These are phyloP conservation scores for Globisporangium ultimum DNA, from an alignment of 352 stramenopile genomes.

Conservation along the genomic window DNA sequence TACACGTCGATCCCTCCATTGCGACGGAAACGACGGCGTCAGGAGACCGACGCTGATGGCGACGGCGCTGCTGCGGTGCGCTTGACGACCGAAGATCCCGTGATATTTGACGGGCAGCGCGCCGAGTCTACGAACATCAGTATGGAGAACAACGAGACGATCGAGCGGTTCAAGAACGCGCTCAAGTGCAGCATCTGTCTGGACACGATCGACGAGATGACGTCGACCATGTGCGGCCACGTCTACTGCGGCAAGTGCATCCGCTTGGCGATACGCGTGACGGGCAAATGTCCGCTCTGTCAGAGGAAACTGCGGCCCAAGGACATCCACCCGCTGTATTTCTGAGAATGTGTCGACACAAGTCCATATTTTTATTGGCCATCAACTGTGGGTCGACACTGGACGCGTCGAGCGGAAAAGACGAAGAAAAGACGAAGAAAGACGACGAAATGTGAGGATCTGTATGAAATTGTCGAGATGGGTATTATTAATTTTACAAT, in stretches of 20 bases:
- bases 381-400: too few relatives aligned
- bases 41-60: too few relatives aligned
- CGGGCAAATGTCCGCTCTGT: slow-evolving; percentile 73
- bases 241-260: slow-evolving; percentile 81
- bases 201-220: slow-evolving; percentile 75
- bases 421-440: not conserved
- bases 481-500: slow-evolving; percentile 7
- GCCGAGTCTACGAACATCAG: slow-evolving; percentile 69
- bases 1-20: slow-evolving; percentile 18
- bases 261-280: slow-evolving; percentile 58
- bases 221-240: slow-evolving; percentile 75
- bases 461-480: not conserved
- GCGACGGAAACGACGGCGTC: slow-evolving; percentile 24
- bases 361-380: not conserved
- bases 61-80: too few relatives aligned
- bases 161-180: slow-evolving; percentile 68
- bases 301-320: slow-evolving; percentile 53
- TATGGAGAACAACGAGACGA: slow-evolving; percentile 68
- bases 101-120: slow-evolving; percentile 35
- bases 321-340: slow-evolving; percentile 80
- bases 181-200: slow-evolving; percentile 87
- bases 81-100: not conserved
- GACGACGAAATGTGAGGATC: not conserved
- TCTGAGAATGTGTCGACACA: slow-evolving; percentile 31
- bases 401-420: too few relatives aligned